A percentile compares a stretch with the other conserved stretches of the same genome.
Evolutionary conservation across 2,329 filamentous ascomycete species (phyloP).

Genomic region (Exophiala sp.): DNA sequence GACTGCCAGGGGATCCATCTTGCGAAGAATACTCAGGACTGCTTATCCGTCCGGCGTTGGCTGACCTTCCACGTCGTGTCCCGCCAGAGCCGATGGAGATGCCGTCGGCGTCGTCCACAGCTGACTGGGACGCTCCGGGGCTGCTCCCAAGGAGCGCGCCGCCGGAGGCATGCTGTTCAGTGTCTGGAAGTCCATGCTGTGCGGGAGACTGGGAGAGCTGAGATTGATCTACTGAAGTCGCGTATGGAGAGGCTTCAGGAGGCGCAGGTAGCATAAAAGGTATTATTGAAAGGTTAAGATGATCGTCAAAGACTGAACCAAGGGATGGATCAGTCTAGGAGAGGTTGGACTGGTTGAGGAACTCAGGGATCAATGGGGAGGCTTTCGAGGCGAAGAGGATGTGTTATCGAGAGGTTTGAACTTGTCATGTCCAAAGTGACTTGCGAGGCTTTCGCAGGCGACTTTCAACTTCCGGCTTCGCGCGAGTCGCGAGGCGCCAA

Average conservation of each 20-base stretch:
- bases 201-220: slow-evolving; percentile 32
- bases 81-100: slow-evolving; percentile 27
- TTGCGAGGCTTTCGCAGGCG: neutral
- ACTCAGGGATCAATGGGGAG: slow-evolving; percentile 2
- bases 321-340: slow-evolving; percentile 46
- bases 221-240: slow-evolving; percentile 37
- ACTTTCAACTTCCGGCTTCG: neutral
- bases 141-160: slow-evolving; percentile 38
- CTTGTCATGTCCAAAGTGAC: neutral
- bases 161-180: slow-evolving; percentile 41
- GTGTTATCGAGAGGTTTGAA: slow-evolving; percentile 2
- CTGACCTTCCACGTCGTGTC: slow-evolving; percentile 26
- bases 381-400: slow-evolving; percentile 1
- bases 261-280: slow-evolving; percentile 63
- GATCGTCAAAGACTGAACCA: slow-evolving; percentile 52
- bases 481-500: neutral
- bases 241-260: slow-evolving; percentile 45
- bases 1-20: slow-evolving; percentile 44
- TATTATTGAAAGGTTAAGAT: slow-evolving; percentile 32
- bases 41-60: slow-evolving; percentile 31
- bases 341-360: slow-evolving; percentile 2
- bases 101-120: slow-evolving; percentile 29
- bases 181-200: slow-evolving; percentile 56
- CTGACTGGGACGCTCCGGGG: slow-evolving; percentile 33
- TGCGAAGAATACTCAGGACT: slow-evolving; percentile 27